Conservation (phyloP, 1,284 basidiomycete species). For the Tilletia indica region DNA sequence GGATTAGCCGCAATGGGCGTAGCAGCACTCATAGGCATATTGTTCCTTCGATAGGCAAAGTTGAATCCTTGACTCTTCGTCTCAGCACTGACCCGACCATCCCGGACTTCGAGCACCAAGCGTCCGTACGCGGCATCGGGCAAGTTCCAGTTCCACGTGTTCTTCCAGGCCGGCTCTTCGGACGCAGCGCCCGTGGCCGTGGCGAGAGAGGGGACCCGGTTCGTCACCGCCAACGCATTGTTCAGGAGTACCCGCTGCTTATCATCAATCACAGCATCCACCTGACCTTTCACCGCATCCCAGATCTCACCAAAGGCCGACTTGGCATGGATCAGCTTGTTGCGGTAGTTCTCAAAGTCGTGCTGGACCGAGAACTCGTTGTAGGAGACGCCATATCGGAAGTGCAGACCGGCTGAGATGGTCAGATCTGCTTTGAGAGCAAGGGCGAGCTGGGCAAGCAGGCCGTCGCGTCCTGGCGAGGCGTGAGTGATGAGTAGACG, state of each 20-base stretch:
- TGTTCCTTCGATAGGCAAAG: conserved; percentile 78
- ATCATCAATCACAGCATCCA: conserved; percentile 87
- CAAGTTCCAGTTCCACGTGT: conserved; percentile 95
- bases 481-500: conserved; percentile 89
- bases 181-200: conserved; percentile 62
- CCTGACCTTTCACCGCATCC: conserved; percentile 87
- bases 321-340: conserved; percentile 76
- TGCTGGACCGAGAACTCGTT: conserved; percentile 94
- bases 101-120: conserved; percentile 81
- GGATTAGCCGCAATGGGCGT: conserved; percentile 23
- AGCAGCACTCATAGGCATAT: conserved; percentile 31
- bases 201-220: conserved; percentile 68
- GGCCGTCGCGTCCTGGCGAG: conserved; percentile 85
- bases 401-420: conserved; percentile 90
- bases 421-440: conserved; percentile 91
- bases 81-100: conserved; percentile 86
- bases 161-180: conserved; percentile 68
- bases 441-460: conserved; percentile 84
- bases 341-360: conserved; percentile 83
- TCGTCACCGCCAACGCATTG: conserved; percentile 82
- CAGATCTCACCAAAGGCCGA: conserved; percentile 85
- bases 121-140: conserved; percentile 88
- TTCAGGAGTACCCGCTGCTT: conserved; percentile 82
- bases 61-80: conserved; percentile 93
- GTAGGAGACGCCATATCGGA: conserved; percentile 91